Evolutionary conservation across 2,329 filamentous ascomycete species (phyloP), one percentile per base, ranked within the genome.

Genomic region (Claviceps pusilla): DNA sequence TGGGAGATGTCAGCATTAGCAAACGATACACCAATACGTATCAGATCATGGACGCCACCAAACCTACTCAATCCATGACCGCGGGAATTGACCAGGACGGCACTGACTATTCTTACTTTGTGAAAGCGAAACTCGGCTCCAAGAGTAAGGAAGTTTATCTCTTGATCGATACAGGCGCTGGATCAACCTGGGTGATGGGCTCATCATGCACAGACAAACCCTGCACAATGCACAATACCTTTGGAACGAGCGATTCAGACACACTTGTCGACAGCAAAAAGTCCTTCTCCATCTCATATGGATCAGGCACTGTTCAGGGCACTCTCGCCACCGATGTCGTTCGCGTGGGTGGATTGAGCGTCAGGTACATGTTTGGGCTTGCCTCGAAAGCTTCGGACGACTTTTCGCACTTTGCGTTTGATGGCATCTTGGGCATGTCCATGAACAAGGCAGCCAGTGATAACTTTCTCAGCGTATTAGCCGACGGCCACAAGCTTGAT

Each of bases 151-250:
- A 73, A 1, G 60, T 84, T 59, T 79, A 78, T 60, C 78, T 86
- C 76, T 73, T 85, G 31, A 69, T 85, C 55, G 82, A 86, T 64
- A 83, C 82, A 7, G 82, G 82, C 31, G 80, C 82, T 43, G 78
- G 78, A 28, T 88, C 87, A 55, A 89, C 84, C 12, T 95, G 89
- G 89, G 80, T 95, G 24, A 93, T 93, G 80, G 79, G 83, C 35
- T 73, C 80, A 16, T 71, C 76, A 54, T 95, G 89, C 71, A 74
- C 67, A 16, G 80, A 80, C 3, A 67, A 74, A 29, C 78, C 87
- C 4, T 95, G 89, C 66, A 65, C 69, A 35, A 72, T 75, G 59
- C 89, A 95, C 66, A 81, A 81, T 62, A 80, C 77, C 0, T 91
- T 88, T 63, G 84, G 85, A 14, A 64, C 76, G 4, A 68, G 71